Base-by-base conservation (phyloP, 2,329 filamentous ascomycete genomes). In the Curvularia hawaiiensis region DNA sequence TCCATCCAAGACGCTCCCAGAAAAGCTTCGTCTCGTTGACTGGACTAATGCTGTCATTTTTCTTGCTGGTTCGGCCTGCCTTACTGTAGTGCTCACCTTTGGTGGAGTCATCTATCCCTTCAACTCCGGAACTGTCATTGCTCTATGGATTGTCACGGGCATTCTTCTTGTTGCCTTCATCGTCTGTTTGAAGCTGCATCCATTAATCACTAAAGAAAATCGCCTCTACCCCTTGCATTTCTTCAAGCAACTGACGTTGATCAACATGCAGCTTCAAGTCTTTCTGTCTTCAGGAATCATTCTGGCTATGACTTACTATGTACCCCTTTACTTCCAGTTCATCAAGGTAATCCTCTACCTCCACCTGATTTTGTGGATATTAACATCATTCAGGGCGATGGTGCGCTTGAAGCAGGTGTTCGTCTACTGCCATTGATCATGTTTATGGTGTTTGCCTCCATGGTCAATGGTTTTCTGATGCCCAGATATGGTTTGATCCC, bases 221-320 rank as follows among this genome's bases (percentile, higher is more conserved):
- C 77, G 84, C 0, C 66, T 85, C 3, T 83, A 85, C 53, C 85
- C 84, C 0, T 64, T 77, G 0, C 75, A 84, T 8, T 78, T 85
- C 45, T 65, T 84, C 4, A 44, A 35, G 16, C 65, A 38, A 2
- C 26, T 26, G 24, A 47, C 30, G 14, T 54, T 48, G 20, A 28
- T 61, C 56, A 44, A 43, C 20, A 31, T 66, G 12, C 49, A 57
- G 4, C 62, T 66, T 6, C 56, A 57, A 28, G 24, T 60, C 14
- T 39, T 55, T 6, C 44, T 59, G 8, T 45, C 54, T 2, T 49
- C 50, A 71, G 69, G 75, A n/a, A 26, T 45, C 30, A 14, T 30
- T 12, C 20, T 33, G 39, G 43, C 38, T 10, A 56, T 52, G n/a
- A 40, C 64, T 22, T 70, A 69, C 52, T 69, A 66, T 47, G 62